Evolutionary conservation across 2,329 filamentous ascomycete species (phyloP), one percentile per base, ranked within the genome.

Genomic region (Aspergillus vadensis): DNA sequence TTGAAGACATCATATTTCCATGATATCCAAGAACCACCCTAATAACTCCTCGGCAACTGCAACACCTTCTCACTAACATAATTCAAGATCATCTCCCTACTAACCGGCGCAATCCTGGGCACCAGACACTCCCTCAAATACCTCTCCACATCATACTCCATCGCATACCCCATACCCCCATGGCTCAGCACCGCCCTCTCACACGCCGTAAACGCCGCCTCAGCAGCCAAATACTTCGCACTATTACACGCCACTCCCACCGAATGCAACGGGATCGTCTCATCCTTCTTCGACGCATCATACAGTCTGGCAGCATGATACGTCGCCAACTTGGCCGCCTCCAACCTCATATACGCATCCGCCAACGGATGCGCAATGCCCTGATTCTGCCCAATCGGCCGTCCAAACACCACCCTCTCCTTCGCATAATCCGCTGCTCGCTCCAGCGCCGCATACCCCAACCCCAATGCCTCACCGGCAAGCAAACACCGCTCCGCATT

Each of bases 401-500:
- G 76, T 0, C 82, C 81, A 65, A 87, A 87, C 0, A 87, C 85
- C 4, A 87, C 80, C 0, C 89, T 82, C 39, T 90, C 87, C 30
- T 70, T 71, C 0, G 89, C 88, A 65, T 92, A 92, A 17, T 78
- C 79, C 0, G 86, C 81, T 0, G 90, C 89, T 64, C 81, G 85
- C 58, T 81, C 79, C 27, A 88, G 76, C 9, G 86, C 91, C 0
- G 87, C 89, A 67, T 95, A 95, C 0, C 91, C 91, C 0, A 96
- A 78, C 0, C 91, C 91, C 0, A 95, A 81, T 0, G 91, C 91
- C 77, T 95, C 91, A 23, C 91, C 91, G 1, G 90, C 91, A 0
- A 92, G 78, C 0, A 92, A 82, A 70, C 89, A 91, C 2, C 90
- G 82, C 73, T 92, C 90, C 0, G 90, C 89, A 65, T 92, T 92